Conservation (phyloP, 257 asterid genomes). For the Petunia axillaris region DNA sequence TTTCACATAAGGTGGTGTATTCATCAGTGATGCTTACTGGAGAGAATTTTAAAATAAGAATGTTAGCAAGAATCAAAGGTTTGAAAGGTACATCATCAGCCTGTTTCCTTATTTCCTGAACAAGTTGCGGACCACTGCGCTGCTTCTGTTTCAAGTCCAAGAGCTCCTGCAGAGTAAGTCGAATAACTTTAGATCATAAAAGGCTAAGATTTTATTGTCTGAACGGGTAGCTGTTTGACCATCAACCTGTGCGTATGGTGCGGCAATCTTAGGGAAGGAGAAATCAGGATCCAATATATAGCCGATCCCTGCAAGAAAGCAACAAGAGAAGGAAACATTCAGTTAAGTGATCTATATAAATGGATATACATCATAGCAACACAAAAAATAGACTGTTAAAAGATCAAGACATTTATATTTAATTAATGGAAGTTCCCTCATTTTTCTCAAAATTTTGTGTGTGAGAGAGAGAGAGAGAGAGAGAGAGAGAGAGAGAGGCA, state of each 20-base stretch:
- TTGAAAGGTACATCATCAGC: conserved; percentile 68
- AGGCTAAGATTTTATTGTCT: neutral
- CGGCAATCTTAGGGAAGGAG: conserved; percentile 91
- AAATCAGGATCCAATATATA: conserved; percentile 79
- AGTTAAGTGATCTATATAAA: neutral
- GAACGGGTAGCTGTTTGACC: neutral
- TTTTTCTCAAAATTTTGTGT: too few species aligned
- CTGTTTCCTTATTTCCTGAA: conserved; percentile 81
- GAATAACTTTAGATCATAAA: conserved; percentile 6
- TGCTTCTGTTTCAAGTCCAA: conserved; percentile 72
- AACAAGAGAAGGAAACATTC: conserved; percentile 5
- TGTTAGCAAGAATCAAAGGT: conserved; percentile 10
- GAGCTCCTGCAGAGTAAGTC: conserved; percentile 62
- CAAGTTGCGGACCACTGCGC: conserved; percentile 66
- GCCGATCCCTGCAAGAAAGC: conserved; percentile 71
- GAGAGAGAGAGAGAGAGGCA: conserved; percentile 41
- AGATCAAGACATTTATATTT: neutral
- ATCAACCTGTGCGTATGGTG: conserved; percentile 91
- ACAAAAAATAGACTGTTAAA: neutral
- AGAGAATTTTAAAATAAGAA: neutral
- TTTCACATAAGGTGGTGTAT: neutral
- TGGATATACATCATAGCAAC: neutral
- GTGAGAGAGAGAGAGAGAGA: neutral
- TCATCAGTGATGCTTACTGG: neutral
- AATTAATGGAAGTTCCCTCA: neutral